Evolutionary conservation across 768 basidiomycete genomes (phyloP).

Genomic region (Leccinum aurantiacum): DNA sequence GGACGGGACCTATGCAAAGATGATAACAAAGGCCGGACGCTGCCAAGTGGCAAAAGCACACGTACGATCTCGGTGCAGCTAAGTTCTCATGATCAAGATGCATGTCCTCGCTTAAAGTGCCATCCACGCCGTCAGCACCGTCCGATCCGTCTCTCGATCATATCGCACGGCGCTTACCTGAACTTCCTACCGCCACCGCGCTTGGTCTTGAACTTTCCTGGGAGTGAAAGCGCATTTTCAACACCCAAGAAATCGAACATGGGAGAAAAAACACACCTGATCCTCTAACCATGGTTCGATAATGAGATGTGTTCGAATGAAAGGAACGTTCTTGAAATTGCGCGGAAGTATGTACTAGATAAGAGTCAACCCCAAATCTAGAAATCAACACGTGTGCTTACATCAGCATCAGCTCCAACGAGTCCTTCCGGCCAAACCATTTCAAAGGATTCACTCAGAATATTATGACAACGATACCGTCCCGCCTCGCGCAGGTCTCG

Average conservation of each 20-base stretch:
- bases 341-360: slow-evolving; percentile 23
- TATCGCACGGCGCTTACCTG: slow-evolving; percentile 45
- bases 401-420: slow-evolving; percentile 13
- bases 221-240: neutral
- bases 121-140: slow-evolving; percentile 10
- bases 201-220: slow-evolving; percentile 82
- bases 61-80: slow-evolving; percentile 50
- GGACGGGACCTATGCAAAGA: slow-evolving; percentile 18
- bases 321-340: neutral
- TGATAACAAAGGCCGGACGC: slow-evolving; percentile 12
- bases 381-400: slow-evolving; percentile 13
- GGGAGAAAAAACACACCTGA: slow-evolving; percentile 23
- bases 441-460: neutral
- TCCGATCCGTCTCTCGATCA: slow-evolving; percentile 8
- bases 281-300: slow-evolving; percentile 33
- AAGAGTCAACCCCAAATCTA: slow-evolving; percentile 14
- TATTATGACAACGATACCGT: slow-evolving; percentile 80
- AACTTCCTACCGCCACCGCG: slow-evolving; percentile 88
- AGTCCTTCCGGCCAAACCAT: neutral
- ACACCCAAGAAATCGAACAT: neutral
- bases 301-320: neutral
- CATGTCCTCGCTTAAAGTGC: slow-evolving; percentile 52
- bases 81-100: slow-evolving; percentile 56
- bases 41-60: slow-evolving; percentile 15
- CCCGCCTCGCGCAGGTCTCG: slow-evolving; percentile 76